phyloP scores from a whole-genome alignment of 371 early-diverging fungal species.

The Lichtheimia corymbifera region DNA sequence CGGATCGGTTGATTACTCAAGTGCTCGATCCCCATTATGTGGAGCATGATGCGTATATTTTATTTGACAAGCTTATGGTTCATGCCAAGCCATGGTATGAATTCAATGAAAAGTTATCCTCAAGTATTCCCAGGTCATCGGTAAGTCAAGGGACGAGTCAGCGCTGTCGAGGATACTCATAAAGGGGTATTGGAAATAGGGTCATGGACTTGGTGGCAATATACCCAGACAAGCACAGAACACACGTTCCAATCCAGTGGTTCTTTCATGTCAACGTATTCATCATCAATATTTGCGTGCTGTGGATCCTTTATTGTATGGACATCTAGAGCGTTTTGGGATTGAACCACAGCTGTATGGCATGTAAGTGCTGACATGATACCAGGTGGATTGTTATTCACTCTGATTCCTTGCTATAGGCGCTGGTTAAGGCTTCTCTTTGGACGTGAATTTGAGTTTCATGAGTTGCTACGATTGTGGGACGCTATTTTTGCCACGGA shows the following conservation, averaged over 20 bases:
- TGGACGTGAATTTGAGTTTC: constrained; percentile 83
- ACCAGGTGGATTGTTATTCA: neutral
- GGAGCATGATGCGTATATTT: constrained; percentile 84
- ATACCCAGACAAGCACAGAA: constrained; percentile 11
- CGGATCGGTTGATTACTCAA: constrained; percentile 31
- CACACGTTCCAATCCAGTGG: constrained; percentile 64
- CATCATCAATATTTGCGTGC: constrained; percentile 70
- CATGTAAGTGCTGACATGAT: constrained; percentile 55
- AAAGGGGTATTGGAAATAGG: neutral
- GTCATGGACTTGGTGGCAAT: neutral
- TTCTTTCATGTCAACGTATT: constrained; percentile 72
- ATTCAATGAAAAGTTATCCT: constrained; percentile 54
- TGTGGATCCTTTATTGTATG: constrained; percentile 70
- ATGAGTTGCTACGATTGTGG: constrained; percentile 80
- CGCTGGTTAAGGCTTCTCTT: constrained; percentile 94
- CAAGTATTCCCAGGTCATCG: constrained; percentile 1
- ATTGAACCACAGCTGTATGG: constrained; percentile 95
- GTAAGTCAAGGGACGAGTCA: constrained; percentile 1
- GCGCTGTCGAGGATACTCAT: neutral
- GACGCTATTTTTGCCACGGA: constrained; percentile 87
- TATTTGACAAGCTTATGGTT: constrained; percentile 86
- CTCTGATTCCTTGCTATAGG: constrained; percentile 31
- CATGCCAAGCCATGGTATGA: constrained; percentile 85
- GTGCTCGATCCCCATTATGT: constrained; percentile 53
- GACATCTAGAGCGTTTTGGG: constrained; percentile 68